Evolutionary conservation across 371 early-diverging fungal species (phyloP).

Genomic region (Rhizopus sp.): DNA sequence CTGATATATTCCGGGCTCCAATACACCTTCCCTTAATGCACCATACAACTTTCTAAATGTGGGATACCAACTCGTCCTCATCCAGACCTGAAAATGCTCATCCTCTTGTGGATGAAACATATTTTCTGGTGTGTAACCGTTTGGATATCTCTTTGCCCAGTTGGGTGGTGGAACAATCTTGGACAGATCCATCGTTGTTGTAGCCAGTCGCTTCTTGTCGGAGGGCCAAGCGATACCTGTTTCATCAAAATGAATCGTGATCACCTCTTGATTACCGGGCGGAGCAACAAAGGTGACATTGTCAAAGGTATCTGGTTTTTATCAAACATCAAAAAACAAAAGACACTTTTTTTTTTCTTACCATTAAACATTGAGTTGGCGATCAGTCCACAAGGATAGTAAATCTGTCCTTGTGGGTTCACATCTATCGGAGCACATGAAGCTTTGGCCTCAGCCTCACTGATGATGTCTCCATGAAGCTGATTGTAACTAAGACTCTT

Average conservation of each 20-base stretch:
- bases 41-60: constrained; percentile 92
- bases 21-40: constrained; percentile 46
- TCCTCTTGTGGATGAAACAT: constrained; percentile 66
- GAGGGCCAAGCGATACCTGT: constrained; percentile 84
- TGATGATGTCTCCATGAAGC: constrained; percentile 64
- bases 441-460: constrained; percentile 26
- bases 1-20: constrained; percentile 58
- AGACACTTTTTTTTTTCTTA: constrained; percentile 22
- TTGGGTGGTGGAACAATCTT: constrained; percentile 68
- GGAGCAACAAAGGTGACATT: constrained; percentile 51
- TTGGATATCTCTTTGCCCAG: constrained; percentile 54
- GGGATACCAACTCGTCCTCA: constrained; percentile 89
- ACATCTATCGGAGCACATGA: constrained; percentile 41
- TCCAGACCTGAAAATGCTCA: constrained; percentile 94
- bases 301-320: constrained; percentile 46
- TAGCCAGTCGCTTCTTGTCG: constrained; percentile 65
- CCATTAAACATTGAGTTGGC: constrained; percentile 93
- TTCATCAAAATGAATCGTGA: constrained; percentile 46
- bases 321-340: not conserved
- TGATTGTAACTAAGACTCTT: constrained; percentile 81
- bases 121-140: constrained; percentile 51
- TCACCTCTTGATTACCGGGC: constrained; percentile 26
- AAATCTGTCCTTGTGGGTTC: constrained; percentile 41
- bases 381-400: constrained; percentile 94
- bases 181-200: constrained; percentile 40